Evolutionary conservation across 2,329 filamentous ascomycete species (phyloP).

Genomic region (Colletotrichum phormii): DNA sequence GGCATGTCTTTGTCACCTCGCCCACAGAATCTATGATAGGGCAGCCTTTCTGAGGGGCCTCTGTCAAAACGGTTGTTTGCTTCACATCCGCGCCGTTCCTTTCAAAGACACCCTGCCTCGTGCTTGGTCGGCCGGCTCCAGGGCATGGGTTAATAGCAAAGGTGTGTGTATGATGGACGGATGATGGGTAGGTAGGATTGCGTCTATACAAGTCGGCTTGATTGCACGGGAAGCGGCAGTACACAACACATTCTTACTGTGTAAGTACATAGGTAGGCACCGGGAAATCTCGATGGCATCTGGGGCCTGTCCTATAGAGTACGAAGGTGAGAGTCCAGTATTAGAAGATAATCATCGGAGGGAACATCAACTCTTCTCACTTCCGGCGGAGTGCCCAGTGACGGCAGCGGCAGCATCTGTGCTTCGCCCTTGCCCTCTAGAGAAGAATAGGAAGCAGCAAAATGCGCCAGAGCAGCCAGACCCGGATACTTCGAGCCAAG

Average conservation of each 20-base stretch:
- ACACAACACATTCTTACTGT: not conserved
- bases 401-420: constrained; percentile 22
- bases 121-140: constrained; percentile 11
- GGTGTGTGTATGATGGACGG: not conserved
- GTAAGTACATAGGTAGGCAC: not conserved
- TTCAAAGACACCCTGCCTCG: constrained; percentile 1
- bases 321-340: not conserved
- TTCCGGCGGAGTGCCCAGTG: not conserved
- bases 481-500: not conserved
- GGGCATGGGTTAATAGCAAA: not conserved
- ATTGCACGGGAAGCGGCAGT: not conserved
- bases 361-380: not conserved
- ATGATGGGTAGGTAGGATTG: not conserved
- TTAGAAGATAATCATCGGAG: not conserved
- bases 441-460: not conserved
- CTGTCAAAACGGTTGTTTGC: constrained; percentile 24
- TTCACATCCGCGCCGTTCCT: constrained; percentile 20
- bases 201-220: not conserved
- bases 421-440: constrained; percentile 4
- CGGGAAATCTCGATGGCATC: not conserved
- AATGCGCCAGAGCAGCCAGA: not conserved
- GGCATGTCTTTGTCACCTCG: constrained; percentile 13
- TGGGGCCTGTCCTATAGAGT: not conserved
- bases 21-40: not conserved
- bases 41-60: constrained; percentile 9